Conservation (phyloP, 257 asterid species). For the Rauvolfia tetraphylla region DNA sequence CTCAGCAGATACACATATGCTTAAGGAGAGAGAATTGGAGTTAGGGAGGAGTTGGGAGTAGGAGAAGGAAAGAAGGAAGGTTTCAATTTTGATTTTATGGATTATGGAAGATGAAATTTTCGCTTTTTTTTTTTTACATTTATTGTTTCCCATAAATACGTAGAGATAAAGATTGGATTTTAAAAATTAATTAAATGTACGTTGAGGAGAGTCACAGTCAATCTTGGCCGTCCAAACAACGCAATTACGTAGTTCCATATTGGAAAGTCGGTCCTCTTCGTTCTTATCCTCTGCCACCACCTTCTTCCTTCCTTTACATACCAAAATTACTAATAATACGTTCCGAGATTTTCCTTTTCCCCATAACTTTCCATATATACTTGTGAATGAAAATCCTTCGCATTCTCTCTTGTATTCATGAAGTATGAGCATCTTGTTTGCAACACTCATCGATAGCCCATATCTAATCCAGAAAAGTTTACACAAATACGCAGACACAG, state of each 20-base stretch:
- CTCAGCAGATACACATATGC: neutral
- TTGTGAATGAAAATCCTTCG: constrained; percentile 18
- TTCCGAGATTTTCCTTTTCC: neutral
- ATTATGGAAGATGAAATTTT: neutral
- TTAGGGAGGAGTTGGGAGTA: neutral
- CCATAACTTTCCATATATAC: constrained; percentile 22
- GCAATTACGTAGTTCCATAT: constrained; percentile 17
- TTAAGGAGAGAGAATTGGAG: too few relatives aligned
- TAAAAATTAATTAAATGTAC: neutral
- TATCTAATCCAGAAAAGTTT: neutral
- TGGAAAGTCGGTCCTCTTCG: constrained; percentile 56
- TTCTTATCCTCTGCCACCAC: constrained; percentile 54
- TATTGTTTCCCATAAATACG: neutral
- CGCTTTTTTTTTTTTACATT: neutral
- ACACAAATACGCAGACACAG: neutral
- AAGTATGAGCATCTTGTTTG: constrained; percentile 29
- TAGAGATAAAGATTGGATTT: constrained; percentile 3
- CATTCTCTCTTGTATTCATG: constrained; percentile 14
- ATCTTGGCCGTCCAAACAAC: constrained; percentile 27
- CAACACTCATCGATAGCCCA: constrained; percentile 27
- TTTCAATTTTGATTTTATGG: neutral
- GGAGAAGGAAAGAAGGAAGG: neutral
- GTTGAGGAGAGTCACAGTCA: constrained; percentile 13
- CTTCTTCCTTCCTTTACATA: neutral
- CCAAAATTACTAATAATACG: neutral